Conservation (phyloP, 441 rosid genomes). For the Eutrema salsugineum region DNA sequence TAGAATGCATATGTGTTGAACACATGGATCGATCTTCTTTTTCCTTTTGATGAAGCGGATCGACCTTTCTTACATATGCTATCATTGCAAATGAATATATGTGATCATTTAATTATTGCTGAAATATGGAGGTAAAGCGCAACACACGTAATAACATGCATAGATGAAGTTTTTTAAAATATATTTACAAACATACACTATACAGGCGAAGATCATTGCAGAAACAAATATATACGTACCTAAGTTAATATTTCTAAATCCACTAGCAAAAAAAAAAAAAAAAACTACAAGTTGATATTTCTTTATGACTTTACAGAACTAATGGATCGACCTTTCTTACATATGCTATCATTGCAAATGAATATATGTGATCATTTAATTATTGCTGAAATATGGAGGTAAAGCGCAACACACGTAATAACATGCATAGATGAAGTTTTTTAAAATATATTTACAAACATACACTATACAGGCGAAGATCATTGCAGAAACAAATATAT, state of each 20-base stretch:
- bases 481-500: neutral
- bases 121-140: too few species aligned
- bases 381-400: neutral
- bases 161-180: too few species aligned
- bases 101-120: too few species aligned
- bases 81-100: too few species aligned
- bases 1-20: neutral
- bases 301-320: neutral
- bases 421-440: neutral
- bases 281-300: neutral
- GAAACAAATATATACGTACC: neutral
- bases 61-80: neutral
- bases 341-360: too few species aligned
- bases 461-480: neutral
- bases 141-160: neutral
- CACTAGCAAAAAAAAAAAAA: too few species aligned
- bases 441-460: too few species aligned
- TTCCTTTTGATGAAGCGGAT: too few species aligned
- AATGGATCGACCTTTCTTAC: too few species aligned
- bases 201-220: neutral
- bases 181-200: too few species aligned
- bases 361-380: too few species aligned
- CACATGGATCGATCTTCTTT: neutral
- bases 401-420: neutral
- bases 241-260: too few species aligned